These are phyloP conservation scores for Phytophthora podocarpi DNA, from an alignment of 352 stramenopile species.

Conservation along the genomic window DNA sequence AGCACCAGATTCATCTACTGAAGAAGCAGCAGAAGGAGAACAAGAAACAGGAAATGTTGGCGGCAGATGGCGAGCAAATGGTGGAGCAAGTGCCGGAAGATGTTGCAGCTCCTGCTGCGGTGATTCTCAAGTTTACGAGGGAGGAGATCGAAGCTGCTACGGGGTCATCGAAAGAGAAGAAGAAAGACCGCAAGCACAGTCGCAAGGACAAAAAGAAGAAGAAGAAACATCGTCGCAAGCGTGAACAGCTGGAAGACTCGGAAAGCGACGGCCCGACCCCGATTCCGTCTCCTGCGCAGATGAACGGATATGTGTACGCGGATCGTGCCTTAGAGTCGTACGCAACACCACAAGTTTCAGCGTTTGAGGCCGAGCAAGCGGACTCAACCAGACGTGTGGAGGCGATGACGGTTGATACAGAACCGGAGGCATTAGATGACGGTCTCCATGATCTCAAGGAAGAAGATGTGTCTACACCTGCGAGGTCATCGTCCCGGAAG, in stretches of 20 bases:
- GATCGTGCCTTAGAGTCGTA: constrained; percentile 31
- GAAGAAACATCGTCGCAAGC: constrained; percentile 46
- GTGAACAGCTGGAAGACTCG: constrained; percentile 49
- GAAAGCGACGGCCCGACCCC: constrained; percentile 57
- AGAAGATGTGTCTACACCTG: constrained; percentile 5
- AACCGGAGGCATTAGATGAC: constrained; percentile 14
- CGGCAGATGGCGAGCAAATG: not conserved
- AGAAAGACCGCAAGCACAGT: constrained; percentile 65
- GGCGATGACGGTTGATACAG: constrained; percentile 1
- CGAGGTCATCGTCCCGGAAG: constrained; percentile 35
- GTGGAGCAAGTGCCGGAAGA: constrained; percentile 6
- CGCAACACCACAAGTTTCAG: constrained; percentile 18
- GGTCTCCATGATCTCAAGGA: constrained; percentile 10
- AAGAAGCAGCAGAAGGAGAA: constrained; percentile 73
- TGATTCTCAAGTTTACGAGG: constrained; percentile 42
- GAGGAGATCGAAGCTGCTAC: constrained; percentile 45
- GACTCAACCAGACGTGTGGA: not conserved
- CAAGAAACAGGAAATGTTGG: constrained; percentile 46
- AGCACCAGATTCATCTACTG: constrained; percentile 51
- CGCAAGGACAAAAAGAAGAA: constrained; percentile 66
- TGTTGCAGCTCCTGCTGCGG: not conserved
- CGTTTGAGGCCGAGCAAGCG: constrained; percentile 11
- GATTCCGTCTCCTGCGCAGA: constrained; percentile 50
- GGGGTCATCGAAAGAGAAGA: constrained; percentile 33
- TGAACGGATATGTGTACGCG: constrained; percentile 52